Evolutionary conservation across 768 basidiomycete species (phyloP).

Genomic region (Aureoboletus auriporus): DNA sequence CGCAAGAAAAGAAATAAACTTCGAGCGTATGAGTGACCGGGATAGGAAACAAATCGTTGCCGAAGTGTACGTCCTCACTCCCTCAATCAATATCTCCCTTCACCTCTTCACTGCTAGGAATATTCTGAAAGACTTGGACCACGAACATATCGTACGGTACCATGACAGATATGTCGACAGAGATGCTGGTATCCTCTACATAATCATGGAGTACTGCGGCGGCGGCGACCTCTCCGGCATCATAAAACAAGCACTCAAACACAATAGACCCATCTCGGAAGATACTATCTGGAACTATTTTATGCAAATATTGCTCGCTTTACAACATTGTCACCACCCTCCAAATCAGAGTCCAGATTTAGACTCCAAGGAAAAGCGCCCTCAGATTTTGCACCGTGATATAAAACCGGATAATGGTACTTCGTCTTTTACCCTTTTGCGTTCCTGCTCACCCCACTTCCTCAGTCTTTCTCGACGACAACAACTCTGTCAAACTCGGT

Average conservation of each 20-base stretch:
- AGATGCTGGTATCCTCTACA: constrained; percentile 88
- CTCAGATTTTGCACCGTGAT: constrained; percentile 89
- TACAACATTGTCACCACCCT: constrained; percentile 92
- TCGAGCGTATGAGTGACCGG: constrained; percentile 93
- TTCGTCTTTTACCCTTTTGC: constrained; percentile 16
- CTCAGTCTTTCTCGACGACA: constrained; percentile 84
- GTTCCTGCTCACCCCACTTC: neutral
- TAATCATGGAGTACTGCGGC: constrained; percentile 98
- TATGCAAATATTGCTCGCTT: constrained; percentile 84
- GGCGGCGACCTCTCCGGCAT: constrained; percentile 90
- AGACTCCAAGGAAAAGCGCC: constrained; percentile 51
- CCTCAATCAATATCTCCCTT: neutral
- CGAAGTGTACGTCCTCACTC: constrained; percentile 75
- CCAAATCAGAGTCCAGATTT: constrained; percentile 30
- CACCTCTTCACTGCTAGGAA: constrained; percentile 50
- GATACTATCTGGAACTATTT: constrained; percentile 96
- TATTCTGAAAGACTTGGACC: constrained; percentile 92
- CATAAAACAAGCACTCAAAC: constrained; percentile 74
- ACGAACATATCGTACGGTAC: constrained; percentile 96
- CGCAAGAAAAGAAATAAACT: constrained; percentile 94
- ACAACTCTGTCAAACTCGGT: constrained; percentile 87
- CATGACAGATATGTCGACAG: constrained; percentile 90
- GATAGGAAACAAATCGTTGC: constrained; percentile 96
- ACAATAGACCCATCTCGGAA: constrained; percentile 75
- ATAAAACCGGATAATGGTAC: constrained; percentile 96